These are phyloP conservation scores for Exophiala sp. DNA, from an alignment of 2,329 filamentous ascomycete species.

Conservation along the genomic window DNA sequence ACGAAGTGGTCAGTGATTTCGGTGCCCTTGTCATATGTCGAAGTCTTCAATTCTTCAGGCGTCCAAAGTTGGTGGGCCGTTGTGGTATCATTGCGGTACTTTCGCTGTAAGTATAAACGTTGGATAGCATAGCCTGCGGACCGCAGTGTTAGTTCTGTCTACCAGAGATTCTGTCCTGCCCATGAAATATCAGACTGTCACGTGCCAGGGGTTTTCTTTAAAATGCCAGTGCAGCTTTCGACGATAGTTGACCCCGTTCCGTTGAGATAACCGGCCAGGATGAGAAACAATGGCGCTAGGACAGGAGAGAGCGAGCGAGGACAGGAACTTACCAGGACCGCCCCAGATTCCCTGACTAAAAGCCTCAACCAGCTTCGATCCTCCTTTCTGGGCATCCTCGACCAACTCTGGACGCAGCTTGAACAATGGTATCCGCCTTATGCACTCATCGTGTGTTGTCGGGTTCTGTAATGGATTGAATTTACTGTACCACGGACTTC, in stretches of 20 bases:
- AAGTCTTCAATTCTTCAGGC: conserved; percentile 51
- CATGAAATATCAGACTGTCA: not conserved
- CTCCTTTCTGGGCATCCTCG: conserved; percentile 48
- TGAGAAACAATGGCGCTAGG: not conserved
- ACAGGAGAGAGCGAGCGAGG: not conserved
- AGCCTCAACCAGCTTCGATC: conserved; percentile 56
- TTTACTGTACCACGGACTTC: conserved; percentile 53
- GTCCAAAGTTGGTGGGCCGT: conserved; percentile 59
- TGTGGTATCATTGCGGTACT: conserved; percentile 26
- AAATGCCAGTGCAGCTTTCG: not conserved
- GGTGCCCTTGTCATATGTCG: conserved; percentile 61
- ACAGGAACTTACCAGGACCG: conserved; percentile 4
- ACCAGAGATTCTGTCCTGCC: not conserved
- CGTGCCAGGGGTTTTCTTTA: not conserved
- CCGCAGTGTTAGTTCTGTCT: not conserved
- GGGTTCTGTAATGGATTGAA: conserved; percentile 64
- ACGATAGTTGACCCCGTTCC: not conserved
- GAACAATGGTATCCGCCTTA: conserved; percentile 59
- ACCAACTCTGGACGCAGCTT: conserved; percentile 65
- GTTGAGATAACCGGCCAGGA: not conserved
- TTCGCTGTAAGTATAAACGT: conserved; percentile 18
- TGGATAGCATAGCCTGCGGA: conserved; percentile 44
- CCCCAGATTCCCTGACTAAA: conserved; percentile 67
- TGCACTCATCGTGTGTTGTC: conserved; percentile 61
- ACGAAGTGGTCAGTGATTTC: conserved; percentile 69